Evolutionary conservation across 306 rosid genomes (phyloP).

Genomic region (Inga laurina): DNA sequence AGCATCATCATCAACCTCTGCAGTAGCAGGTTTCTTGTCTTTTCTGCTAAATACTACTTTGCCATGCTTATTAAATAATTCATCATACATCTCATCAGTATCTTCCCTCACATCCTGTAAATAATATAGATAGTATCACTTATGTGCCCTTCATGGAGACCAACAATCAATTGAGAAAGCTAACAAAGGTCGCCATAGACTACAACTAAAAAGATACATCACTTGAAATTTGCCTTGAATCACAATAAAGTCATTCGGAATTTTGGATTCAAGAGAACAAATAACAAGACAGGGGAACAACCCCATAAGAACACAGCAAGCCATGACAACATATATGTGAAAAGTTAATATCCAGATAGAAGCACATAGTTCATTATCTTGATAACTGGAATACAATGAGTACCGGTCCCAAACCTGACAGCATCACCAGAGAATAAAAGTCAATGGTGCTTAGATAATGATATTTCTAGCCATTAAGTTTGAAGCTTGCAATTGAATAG

Average conservation of each 20-base stretch:
- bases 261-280: constrained; percentile 16
- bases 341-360: constrained; percentile 1
- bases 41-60: constrained; percentile 74
- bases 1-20: constrained; percentile 87
- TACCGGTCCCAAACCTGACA: constrained; percentile 4
- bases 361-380: constrained; percentile 6
- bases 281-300: background rate
- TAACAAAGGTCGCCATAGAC: background rate
- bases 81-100: constrained; percentile 84
- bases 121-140: constrained; percentile 12
- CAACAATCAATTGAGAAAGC: constrained; percentile 1
- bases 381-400: background rate
- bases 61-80: constrained; percentile 79
- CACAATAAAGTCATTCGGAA: background rate
- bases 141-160: constrained; percentile 19
- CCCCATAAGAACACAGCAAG: constrained; percentile 3
- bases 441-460: background rate
- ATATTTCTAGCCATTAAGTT: background rate
- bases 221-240: background rate
- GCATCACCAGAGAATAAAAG: background rate
- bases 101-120: constrained; percentile 76
- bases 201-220: background rate
- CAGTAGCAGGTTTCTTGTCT: constrained; percentile 63
- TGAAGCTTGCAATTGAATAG: constrained; percentile 5
- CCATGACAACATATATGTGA: background rate